These are phyloP conservation scores for Fusarium albidum DNA, from an alignment of 2,329 filamentous ascomycete genomes.

Conservation along the genomic window DNA sequence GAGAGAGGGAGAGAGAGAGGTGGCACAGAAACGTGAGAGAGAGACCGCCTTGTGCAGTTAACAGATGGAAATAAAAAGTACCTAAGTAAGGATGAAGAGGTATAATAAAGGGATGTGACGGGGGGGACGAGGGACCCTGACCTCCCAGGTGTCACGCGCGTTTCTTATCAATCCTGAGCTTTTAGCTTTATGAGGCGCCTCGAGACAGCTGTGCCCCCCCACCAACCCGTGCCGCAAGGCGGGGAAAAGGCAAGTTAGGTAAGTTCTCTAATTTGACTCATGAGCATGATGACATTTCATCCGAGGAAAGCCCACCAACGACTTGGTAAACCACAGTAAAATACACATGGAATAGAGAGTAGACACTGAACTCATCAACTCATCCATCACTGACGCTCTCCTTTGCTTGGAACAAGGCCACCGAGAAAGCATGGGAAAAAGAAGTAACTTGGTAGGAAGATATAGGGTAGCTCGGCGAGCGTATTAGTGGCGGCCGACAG, in stretches of 20 bases:
- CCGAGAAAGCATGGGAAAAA: no score
- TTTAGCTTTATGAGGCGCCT: constrained; percentile 3
- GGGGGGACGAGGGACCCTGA: constrained; percentile 10
- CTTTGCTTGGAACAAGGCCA: no score
- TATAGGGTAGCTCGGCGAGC: neutral
- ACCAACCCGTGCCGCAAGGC: no score
- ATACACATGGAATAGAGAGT: no score
- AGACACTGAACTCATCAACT: no score
- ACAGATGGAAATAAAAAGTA: no score
- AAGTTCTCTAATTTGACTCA: neutral
- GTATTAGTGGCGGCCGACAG: neutral
- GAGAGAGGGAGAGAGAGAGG: neutral
- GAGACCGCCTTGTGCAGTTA: no score
- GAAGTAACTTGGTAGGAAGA: no score
- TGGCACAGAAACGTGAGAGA: no score
- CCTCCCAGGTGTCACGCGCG: constrained; percentile 31
- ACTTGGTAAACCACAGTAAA: neutral
- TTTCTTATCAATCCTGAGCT: constrained; percentile 21
- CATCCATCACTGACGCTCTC: no score
- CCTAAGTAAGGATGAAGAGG: neutral
- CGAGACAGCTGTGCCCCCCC: neutral
- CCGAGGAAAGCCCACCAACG: neutral
- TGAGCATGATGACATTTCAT: neutral
- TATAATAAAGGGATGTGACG: neutral
- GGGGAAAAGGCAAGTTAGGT: no score